phyloP scores from a whole-genome alignment of 192 early-diverging fungal species.

The Oehlia diaphana region DNA sequence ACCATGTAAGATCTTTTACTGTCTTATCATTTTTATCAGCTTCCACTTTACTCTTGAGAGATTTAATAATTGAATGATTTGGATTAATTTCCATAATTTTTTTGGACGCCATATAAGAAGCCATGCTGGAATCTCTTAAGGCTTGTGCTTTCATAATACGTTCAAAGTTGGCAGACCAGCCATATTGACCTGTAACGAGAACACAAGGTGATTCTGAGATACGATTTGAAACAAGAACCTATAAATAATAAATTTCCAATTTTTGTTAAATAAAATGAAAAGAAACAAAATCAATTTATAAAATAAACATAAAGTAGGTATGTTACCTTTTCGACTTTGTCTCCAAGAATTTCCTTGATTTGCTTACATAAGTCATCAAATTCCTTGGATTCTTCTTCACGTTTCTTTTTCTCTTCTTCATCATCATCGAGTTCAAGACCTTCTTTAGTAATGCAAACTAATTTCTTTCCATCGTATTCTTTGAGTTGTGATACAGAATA shows the following conservation, averaged over 20 bases:
- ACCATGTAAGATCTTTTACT: constrained; percentile 93
- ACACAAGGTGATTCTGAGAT: constrained; percentile 98
- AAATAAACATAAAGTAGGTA: no score
- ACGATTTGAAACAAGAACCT: constrained; percentile 81
- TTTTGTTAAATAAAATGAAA: no score
- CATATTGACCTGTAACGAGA: constrained; percentile 97
- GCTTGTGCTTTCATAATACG: constrained; percentile 99
- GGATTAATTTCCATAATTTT: constrained; percentile 99
- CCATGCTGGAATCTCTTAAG: constrained; percentile 97
- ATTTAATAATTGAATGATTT: constrained; percentile 90
- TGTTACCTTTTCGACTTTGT: constrained; percentile 92
- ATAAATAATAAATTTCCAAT: not conserved
- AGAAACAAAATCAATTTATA: no score
- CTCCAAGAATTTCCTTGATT: constrained; percentile 98
- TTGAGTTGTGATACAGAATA: constrained; percentile 97
- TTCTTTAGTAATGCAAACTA: constrained; percentile 98
- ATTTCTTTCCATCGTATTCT: constrained; percentile 99
- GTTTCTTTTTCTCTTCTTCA: constrained; percentile 95
- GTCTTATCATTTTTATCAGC: constrained; percentile 99
- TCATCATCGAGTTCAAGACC: constrained; percentile 98
- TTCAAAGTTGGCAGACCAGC: constrained; percentile 99
- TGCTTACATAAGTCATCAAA: constrained; percentile 88
- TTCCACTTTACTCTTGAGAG: constrained; percentile 89
- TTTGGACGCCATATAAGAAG: constrained; percentile 99
- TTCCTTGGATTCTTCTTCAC: constrained; percentile 91